Percentiles rank a stretch among this genome's conserved stretches.
Conservation (phyloP, 2,329 filamentous ascomycete species). For the Periglandula ipomoeae region DNA sequence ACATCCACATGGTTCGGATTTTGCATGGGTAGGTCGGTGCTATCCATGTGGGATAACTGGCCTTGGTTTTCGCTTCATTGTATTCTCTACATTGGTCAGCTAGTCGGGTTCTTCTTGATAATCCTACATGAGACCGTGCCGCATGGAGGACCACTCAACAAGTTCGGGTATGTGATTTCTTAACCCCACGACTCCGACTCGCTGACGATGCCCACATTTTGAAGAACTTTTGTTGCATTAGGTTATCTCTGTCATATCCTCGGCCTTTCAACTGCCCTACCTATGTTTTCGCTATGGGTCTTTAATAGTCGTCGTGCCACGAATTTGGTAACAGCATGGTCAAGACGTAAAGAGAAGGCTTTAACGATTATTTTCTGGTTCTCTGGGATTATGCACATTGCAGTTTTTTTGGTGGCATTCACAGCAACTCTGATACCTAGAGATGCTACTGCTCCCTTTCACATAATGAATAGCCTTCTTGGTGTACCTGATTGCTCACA, state of each 20-base stretch:
- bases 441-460: neutral
- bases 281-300: neutral
- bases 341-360: neutral
- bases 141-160: neutral
- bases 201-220: neutral
- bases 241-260: neutral
- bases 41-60: conserved; percentile 1
- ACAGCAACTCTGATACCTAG: neutral
- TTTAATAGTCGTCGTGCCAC: neutral
- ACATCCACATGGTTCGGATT: neutral
- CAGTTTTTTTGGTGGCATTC: conserved; percentile 8
- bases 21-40: neutral
- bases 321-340: neutral
- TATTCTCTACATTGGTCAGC: conserved; percentile 9
- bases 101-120: conserved; percentile 5
- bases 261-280: neutral
- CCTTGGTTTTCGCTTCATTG: conserved; percentile 11
- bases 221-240: neutral
- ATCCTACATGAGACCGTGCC: neutral
- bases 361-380: conserved; percentile 3
- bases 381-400: conserved; percentile 7
- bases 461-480: conserved; percentile 7
- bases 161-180: conserved; percentile 1
- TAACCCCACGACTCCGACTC: neutral
- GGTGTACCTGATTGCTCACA: conserved; percentile 2